phyloP scores from a whole-genome alignment of 2,329 filamentous ascomycete genomes.

The Cordyceps sp. region DNA sequence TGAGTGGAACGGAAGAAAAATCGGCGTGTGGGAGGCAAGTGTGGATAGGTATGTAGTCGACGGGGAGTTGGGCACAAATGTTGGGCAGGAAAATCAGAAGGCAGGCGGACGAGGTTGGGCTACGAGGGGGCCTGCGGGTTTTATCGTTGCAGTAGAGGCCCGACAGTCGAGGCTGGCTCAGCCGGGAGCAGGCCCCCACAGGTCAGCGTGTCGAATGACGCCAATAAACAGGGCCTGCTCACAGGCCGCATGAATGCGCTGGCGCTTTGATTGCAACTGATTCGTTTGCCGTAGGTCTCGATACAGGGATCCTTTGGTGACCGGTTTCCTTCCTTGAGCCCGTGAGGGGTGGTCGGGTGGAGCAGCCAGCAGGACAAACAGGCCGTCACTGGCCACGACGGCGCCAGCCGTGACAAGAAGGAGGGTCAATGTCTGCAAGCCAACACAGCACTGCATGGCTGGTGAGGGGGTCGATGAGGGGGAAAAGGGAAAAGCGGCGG shows the following conservation, averaged over 20 bases:
- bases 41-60: constrained; percentile 9
- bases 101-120: constrained; percentile 17
- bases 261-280: constrained; percentile 23
- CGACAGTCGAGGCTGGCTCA: constrained; percentile 5
- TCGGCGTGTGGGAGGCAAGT: constrained; percentile 4
- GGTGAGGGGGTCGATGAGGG: neutral
- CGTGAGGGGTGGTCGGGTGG: constrained; percentile 12
- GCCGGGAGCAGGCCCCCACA: constrained; percentile 7
- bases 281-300: constrained; percentile 9
- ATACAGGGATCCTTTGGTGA: constrained; percentile 15
- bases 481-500: too few relatives aligned
- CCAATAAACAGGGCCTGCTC: constrained; percentile 19
- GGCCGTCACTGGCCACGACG: constrained; percentile 19
- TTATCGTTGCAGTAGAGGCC: constrained; percentile 22
- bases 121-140: constrained; percentile 30
- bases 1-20: constrained; percentile 1
- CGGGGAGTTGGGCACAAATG: constrained; percentile 20
- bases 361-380: constrained; percentile 18
- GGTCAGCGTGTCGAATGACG: constrained; percentile 6
- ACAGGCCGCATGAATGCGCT: constrained; percentile 30
- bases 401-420: constrained; percentile 16
- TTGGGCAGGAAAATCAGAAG: constrained; percentile 20
- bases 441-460: constrained; percentile 25
- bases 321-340: constrained; percentile 22
- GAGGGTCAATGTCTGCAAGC: constrained; percentile 26